phyloP scores from a whole-genome alignment of 805 yeast genomes.

The Citeromyces matritensis region DNA sequence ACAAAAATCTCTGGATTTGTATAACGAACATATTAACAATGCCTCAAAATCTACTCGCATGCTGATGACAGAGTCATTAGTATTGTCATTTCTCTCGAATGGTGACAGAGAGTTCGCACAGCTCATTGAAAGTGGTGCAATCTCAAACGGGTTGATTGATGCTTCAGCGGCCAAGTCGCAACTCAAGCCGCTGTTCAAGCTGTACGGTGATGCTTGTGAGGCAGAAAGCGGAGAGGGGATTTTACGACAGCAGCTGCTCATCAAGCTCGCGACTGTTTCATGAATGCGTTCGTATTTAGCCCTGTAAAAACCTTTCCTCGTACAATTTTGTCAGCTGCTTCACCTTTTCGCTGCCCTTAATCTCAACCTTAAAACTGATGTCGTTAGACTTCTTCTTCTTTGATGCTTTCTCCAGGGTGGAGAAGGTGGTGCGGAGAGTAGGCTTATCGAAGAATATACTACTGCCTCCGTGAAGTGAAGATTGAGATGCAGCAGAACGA shows the following conservation, averaged over 20 bases:
- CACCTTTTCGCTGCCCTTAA: constrained; percentile 2
- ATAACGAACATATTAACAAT: constrained; percentile 12
- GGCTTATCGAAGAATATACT: too few relatives aligned
- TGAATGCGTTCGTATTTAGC: neutral
- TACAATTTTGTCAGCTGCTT: constrained; percentile 1
- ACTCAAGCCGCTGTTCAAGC: constrained; percentile 11
- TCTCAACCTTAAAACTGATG: neutral
- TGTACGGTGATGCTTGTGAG: constrained; percentile 14
- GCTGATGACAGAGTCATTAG: constrained; percentile 10
- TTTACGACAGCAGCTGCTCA: constrained; percentile 2
- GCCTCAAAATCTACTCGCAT: constrained; percentile 5
- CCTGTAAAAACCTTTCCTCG: constrained; percentile 6
- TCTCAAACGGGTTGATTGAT: constrained; percentile 10
- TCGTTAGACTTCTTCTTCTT: constrained; percentile 4
- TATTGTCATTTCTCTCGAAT: constrained; percentile 9
- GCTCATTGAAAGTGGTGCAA: constrained; percentile 13
- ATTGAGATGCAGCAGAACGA: too few relatives aligned
- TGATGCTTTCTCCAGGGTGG: too few relatives aligned
- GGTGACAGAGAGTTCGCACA: constrained; percentile 16
- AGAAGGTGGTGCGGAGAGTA: too few relatives aligned
- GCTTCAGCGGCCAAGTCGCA: constrained; percentile 7
- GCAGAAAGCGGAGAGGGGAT: constrained; percentile 6
- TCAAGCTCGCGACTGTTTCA: neutral
- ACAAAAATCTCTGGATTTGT: constrained; percentile 15
- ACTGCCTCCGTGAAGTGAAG: too few relatives aligned